Evolutionary conservation across 2,329 filamentous ascomycete genomes (phyloP).

Genomic region (Penicillium vulpinum): DNA sequence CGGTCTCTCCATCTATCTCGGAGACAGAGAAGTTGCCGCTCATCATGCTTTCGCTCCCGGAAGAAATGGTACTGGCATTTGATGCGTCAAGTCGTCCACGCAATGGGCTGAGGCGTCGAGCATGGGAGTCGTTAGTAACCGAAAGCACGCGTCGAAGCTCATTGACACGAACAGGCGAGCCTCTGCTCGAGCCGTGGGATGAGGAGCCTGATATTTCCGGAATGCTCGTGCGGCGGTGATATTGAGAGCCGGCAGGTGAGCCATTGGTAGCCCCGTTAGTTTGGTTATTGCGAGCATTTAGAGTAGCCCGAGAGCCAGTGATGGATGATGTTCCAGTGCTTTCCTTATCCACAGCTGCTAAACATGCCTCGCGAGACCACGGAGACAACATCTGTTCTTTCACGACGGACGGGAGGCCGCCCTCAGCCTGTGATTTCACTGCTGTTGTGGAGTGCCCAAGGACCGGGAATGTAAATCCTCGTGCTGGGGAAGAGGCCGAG

Average conservation of each 20-base stretch:
- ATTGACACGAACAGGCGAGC: conserved; percentile 50
- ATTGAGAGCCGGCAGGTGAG: conserved; percentile 34
- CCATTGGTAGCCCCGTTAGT: conserved; percentile 33
- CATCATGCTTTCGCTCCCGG: conserved; percentile 49
- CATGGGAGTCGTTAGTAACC: conserved; percentile 36
- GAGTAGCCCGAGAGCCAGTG: conserved; percentile 68
- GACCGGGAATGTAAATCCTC: conserved; percentile 63
- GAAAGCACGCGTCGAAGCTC: conserved; percentile 51
- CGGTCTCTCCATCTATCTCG: conserved; percentile 33
- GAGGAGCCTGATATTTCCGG: conserved; percentile 38
- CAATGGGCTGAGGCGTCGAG: conserved; percentile 45
- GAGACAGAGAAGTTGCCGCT: conserved; percentile 41
- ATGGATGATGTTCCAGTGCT: conserved; percentile 72
- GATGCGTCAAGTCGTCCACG: conserved; percentile 39
- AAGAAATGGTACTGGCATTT: conserved; percentile 37
- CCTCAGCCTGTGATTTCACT: conserved; percentile 37
- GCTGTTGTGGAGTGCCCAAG: conserved; percentile 51
- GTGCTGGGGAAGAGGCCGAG: conserved; percentile 68
- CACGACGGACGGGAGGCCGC: conserved; percentile 65
- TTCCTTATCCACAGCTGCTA: conserved; percentile 66
- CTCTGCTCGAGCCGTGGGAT: conserved; percentile 41
- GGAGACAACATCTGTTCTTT: conserved; percentile 74
- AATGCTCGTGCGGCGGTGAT: conserved; percentile 38
- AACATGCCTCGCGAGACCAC: conserved; percentile 75
- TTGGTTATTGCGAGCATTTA: conserved; percentile 30